Base-by-base conservation (phyloP, 78 protist genomes). In the Emiliania huxleyi region DNA sequence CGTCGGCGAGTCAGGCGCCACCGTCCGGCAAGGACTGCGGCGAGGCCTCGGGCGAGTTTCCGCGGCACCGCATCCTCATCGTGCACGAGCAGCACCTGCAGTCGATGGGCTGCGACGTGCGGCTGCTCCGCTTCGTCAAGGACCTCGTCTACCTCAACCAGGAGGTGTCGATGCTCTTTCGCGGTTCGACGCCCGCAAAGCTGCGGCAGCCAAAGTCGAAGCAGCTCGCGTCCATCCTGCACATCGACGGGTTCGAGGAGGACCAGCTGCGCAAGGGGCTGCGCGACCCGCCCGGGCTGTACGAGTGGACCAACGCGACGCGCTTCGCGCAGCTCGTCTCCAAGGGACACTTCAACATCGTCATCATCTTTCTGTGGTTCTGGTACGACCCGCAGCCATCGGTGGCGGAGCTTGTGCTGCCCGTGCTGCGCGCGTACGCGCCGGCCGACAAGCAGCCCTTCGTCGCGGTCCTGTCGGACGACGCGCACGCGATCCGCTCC, bases 351-450 rank as follows among this genome's bases (percentile, higher is more conserved):
- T 71, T 71, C 81, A 71, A 71, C 81, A 18, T 71, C 23, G 81
- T 71, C 81, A 35, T 71, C 81, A 71, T 71, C 42, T 71, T 71
- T 18, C 81, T 71, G 4, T 71, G 81, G 81, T 71, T 71, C 22
- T 71, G 81, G 81, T 71, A 71, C 42, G 81, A 71, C 81, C 81
- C 81, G 42, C 81, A 71, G 42, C 81, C 81, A 6, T 71, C 81
- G 18, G 81, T 35, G 44, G 81, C 81, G 25, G 81, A 71, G 81
- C 21, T 71, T 8, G 42, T 71, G 43, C 81, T 71, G 23, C 81
- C 81, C 18, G n/a, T 71, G 43, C 43, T 71, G 81, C 81, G 81
- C 5, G 81, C 81, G 44, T 40, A 71, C 21, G 37, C 81, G 37
- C 81, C 81, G 5, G 42, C 37, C 40, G 81, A 71, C 42, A 29